phyloP scores from a whole-genome alignment of 257 asterid species.

The Rauvolfia tetraphylla region DNA sequence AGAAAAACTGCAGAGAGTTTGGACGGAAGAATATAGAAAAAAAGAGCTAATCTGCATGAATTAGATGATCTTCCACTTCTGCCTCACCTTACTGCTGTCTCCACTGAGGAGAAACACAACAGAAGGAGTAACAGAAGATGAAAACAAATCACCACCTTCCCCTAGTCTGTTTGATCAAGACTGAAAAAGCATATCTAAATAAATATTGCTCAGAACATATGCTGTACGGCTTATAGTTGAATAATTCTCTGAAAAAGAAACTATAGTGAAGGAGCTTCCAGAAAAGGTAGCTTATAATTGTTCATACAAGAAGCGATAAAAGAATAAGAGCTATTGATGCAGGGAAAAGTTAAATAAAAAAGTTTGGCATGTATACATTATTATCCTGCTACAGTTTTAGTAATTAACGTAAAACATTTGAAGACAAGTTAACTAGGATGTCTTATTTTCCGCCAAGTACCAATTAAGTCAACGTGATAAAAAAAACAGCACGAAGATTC shows the following conservation, averaged over 20 bases:
- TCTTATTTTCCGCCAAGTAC: not conserved
- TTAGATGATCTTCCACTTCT: not conserved
- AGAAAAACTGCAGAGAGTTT: not conserved
- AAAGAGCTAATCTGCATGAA: not conserved
- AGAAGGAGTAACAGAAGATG: not conserved
- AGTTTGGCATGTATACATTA: not conserved
- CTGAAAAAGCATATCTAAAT: not conserved
- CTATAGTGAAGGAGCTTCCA: not conserved
- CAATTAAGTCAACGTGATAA: not conserved
- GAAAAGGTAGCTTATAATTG: not conserved
- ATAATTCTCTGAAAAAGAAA: not conserved
- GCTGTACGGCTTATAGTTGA: not conserved
- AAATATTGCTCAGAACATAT: not conserved
- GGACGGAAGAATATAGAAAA: no score
- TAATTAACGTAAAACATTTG: not conserved
- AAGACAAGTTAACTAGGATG: not conserved
- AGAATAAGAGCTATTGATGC: not conserved
- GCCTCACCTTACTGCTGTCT: not conserved
- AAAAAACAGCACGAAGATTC: not conserved
- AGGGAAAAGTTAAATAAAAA: not conserved
- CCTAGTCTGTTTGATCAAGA: not conserved
- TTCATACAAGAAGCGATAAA: not conserved
- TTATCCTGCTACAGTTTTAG: not conserved
- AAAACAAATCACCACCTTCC: not conserved
- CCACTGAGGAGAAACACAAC: not conserved